These are phyloP conservation scores for Coniophora puteana DNA, from an alignment of 1,284 basidiomycete species.

Conservation along the genomic window DNA sequence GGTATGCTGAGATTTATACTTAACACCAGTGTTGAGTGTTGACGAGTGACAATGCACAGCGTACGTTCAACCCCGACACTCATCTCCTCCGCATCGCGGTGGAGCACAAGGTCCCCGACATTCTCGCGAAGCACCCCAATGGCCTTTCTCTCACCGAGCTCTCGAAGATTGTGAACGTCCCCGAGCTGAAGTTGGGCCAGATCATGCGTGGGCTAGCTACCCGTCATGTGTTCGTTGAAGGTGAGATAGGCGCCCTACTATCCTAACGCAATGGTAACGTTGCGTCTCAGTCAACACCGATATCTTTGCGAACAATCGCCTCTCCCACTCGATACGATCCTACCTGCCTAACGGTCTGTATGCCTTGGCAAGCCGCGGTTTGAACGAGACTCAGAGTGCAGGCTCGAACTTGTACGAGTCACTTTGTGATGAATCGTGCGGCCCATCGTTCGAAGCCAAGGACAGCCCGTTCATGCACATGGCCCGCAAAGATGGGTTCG, in stretches of 20 bases:
- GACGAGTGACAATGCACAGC: neutral
- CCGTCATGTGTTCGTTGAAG: constrained; percentile 36
- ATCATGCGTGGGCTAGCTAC: constrained; percentile 33
- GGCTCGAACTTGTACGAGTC: too few relatives aligned
- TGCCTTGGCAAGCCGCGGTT: too few relatives aligned
- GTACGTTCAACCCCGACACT: neutral
- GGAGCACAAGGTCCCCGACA: constrained; percentile 27
- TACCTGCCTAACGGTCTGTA: too few relatives aligned
- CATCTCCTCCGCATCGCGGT: constrained; percentile 13
- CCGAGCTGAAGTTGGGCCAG: constrained; percentile 28
- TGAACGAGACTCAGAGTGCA: too few relatives aligned
- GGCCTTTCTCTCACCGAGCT: constrained; percentile 29
- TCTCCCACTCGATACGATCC: too few relatives aligned
- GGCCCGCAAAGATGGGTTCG: constrained; percentile 17
- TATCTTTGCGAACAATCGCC: constrained; percentile 33
- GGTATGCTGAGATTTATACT: constrained; percentile 17
- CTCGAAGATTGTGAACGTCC: constrained; percentile 18
- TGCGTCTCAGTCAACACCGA: constrained; percentile 15
- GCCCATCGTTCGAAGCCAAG: too few relatives aligned
- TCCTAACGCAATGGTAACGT: constrained; percentile 4
- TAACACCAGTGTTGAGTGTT: neutral
- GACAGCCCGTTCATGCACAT: too few relatives aligned
- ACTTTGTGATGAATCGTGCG: too few relatives aligned
- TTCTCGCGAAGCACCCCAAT: constrained; percentile 24
- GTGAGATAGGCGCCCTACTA: constrained; percentile 16